Percentiles rank a stretch among this genome's conserved stretches.
These are phyloP conservation scores for Sporothrix humicola DNA, from an alignment of 2,329 filamentous ascomycete species.

Conservation along the genomic window DNA sequence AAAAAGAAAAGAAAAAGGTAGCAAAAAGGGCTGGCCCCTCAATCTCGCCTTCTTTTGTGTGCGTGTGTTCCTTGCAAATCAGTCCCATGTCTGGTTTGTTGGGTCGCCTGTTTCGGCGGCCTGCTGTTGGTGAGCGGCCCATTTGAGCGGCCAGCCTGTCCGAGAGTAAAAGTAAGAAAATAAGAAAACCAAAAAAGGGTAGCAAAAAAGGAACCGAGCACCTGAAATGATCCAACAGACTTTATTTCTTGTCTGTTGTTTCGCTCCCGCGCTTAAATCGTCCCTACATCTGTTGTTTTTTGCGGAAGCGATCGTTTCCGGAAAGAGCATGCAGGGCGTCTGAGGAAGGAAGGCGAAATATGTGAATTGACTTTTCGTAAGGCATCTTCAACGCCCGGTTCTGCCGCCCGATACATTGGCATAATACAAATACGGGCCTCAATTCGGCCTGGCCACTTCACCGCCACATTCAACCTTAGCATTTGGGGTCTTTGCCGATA, in stretches of 20 bases:
- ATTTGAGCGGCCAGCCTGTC: background rate
- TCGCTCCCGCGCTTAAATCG: background rate
- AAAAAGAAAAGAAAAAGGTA: background rate
- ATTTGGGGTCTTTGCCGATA: too few species aligned
- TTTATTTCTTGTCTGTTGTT: background rate
- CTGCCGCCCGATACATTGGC: too few species aligned
- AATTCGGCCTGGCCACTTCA: too few species aligned
- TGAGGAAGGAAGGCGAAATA: too few species aligned
- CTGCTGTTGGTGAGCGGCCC: conserved; percentile 17
- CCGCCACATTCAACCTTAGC: too few species aligned
- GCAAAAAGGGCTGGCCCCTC: background rate
- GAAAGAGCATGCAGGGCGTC: too few species aligned
- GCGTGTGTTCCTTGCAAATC: background rate
- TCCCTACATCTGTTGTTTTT: too few species aligned
- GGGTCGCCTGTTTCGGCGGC: conserved; percentile 17
- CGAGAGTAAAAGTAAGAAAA: background rate
- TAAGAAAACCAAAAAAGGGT: background rate
- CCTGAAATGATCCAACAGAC: background rate
- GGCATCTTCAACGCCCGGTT: too few species aligned
- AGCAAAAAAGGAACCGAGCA: background rate
- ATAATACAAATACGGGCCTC: too few species aligned
- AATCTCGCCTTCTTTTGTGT: background rate
- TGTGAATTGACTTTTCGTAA: too few species aligned
- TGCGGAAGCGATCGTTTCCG: too few species aligned
- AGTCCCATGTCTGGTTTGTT: conserved; percentile 9